Conservation (phyloP, 2,329 filamentous ascomycete genomes). For the Epicoccum sorghinum region DNA sequence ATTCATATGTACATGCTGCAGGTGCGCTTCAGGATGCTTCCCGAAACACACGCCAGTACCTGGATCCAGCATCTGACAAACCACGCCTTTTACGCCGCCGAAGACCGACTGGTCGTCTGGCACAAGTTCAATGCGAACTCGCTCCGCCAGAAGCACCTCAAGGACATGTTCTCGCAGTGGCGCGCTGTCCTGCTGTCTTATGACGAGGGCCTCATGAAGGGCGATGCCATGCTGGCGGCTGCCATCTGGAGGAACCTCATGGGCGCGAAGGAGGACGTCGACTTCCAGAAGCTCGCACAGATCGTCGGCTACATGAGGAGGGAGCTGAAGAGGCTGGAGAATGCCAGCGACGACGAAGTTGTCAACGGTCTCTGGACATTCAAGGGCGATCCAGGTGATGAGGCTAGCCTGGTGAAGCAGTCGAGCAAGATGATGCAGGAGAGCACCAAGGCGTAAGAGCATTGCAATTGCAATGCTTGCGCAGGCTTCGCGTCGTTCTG, state of each 20-base stretch:
- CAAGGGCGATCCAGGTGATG: slow-evolving; percentile 51
- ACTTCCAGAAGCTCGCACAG: slow-evolving; percentile 64
- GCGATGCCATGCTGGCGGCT: slow-evolving; percentile 76
- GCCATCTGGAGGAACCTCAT: slow-evolving; percentile 95
- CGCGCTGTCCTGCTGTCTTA: slow-evolving; percentile 83
- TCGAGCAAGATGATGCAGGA: slow-evolving; percentile 34
- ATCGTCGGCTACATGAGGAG: slow-evolving; percentile 69
- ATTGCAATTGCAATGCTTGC: neutral
- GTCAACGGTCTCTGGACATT: slow-evolving; percentile 58
- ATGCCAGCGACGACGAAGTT: slow-evolving; percentile 59
- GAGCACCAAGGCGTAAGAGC: slow-evolving; percentile 14
- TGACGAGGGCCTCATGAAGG: slow-evolving; percentile 78
- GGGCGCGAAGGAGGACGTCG: slow-evolving; percentile 71
- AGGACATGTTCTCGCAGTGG: slow-evolving; percentile 94
- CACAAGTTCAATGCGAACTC: slow-evolving; percentile 68
- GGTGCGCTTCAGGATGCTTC: slow-evolving; percentile 80
- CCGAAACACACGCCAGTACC: slow-evolving; percentile 68
- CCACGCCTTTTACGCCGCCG: slow-evolving; percentile 91
- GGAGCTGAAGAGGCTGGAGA: slow-evolving; percentile 61
- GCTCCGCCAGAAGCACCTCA: slow-evolving; percentile 68
- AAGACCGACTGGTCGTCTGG: slow-evolving; percentile 80
- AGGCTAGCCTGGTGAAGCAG: slow-evolving; percentile 33
- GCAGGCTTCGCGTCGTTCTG: no score
- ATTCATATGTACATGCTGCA: slow-evolving; percentile 94
- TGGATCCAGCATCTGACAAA: slow-evolving; percentile 93